Evolutionary conservation across 2,329 filamentous ascomycete species (phyloP), one percentile per base, ranked within the genome.

Genomic region (Dactylellina drechsleri): DNA sequence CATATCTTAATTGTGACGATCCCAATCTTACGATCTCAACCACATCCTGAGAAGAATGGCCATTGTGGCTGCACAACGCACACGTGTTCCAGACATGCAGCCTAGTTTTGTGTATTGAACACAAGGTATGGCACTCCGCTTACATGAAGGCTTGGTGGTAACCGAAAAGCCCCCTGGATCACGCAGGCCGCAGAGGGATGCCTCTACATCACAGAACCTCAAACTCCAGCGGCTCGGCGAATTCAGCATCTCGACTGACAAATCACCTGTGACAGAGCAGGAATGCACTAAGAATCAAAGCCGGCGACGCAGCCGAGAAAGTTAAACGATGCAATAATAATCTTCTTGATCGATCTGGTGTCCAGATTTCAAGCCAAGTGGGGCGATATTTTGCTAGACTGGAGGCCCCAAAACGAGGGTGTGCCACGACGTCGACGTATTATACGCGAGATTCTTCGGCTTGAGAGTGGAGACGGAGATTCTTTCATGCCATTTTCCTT

Each of bases 51-150:
- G 47, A 53, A 40, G 36, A 41, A 50, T 50, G 45, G 41, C 60
- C 54, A 62, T 62, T 31, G 41, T 45, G 56, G 62, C 57, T 62
- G 62, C 62, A 62, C 67, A 67, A 67, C 62, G 45, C 61, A 61
- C 57, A 66, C 28, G 47, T 47, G 57, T 43, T 57, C 58, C 40
- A 57, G 53, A 18, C 43, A 58, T 61, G 54, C 66, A 64, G 62
- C 62, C 52, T 36, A n/a, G 61, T 50, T 18, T 43, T 10, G 10
- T 18, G 41, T 16, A 64, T 23, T 23, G 53, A n/a, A 41, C 20
- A 45, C 50, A 49, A 40, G n/a, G 15, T 28, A 10, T 20, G 12
- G 26, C 31, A 59, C 28, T 68, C 18, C 16, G 15, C 57, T 40
- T 45, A 61, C 66, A 56, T 52, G 56, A 54, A 40, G 56, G 68